Evolutionary conservation across 345 rosid genomes (phyloP).

Genomic region (Limnanthes douglasii): DNA sequence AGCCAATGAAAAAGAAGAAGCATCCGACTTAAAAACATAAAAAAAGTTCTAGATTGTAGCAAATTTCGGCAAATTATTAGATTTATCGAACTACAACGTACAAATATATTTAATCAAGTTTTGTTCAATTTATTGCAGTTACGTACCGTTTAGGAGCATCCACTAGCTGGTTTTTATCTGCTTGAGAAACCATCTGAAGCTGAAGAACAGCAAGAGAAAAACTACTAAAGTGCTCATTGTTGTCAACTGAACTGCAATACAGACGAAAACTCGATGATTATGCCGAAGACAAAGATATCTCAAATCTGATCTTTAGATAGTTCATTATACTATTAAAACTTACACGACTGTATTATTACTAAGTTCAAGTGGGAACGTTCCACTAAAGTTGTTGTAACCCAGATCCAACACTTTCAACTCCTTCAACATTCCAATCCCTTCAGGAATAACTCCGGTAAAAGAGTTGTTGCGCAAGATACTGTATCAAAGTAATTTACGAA

Average conservation of each 20-base stretch:
- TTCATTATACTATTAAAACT: too few species aligned
- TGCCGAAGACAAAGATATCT: neutral
- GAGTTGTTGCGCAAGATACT: slow-evolving; percentile 55
- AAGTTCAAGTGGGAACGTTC: slow-evolving; percentile 31
- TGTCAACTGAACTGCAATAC: slow-evolving; percentile 35
- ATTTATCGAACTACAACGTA: slow-evolving; percentile 3
- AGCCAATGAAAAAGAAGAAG: neutral
- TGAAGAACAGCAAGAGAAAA: slow-evolving; percentile 24
- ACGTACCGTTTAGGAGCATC: slow-evolving; percentile 16
- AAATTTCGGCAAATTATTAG: neutral
- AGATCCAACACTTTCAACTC: slow-evolving; percentile 51
- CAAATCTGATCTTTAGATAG: too few species aligned
- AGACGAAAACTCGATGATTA: neutral
- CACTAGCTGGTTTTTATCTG: slow-evolving; percentile 21
- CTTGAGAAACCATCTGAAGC: slow-evolving; percentile 25
- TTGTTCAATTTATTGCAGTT: neutral
- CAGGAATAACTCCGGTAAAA: slow-evolving; percentile 40
- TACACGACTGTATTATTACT: slow-evolving; percentile 41
- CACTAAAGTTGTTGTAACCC: slow-evolving; percentile 49
- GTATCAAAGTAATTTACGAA: slow-evolving; percentile 6
- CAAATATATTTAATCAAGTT: neutral
- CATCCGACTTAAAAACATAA: neutral
- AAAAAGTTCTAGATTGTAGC: neutral
- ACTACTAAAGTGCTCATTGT: slow-evolving; percentile 28
- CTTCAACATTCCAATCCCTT: slow-evolving; percentile 32